Evolutionary conservation across 257 asterid genomes (phyloP).

Genomic region (Cynanchum wilfordii): DNA sequence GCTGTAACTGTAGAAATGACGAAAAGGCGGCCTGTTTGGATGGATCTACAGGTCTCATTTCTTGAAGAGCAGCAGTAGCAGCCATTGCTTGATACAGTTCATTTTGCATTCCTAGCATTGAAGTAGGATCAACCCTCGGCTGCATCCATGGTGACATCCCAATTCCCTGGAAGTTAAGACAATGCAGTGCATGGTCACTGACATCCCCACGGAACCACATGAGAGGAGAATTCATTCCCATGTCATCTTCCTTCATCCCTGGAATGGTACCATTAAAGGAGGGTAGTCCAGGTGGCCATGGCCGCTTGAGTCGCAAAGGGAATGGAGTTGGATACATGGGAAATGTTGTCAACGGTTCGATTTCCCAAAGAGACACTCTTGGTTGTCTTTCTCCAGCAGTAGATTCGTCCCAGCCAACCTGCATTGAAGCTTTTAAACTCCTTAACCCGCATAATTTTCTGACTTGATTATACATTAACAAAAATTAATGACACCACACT

Average conservation of each 20-base stretch:
- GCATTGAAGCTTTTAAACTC: not conserved
- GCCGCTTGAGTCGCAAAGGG: constrained; percentile 63
- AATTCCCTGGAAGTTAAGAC: constrained; percentile 55
- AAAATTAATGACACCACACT: not conserved
- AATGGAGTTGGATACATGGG: constrained; percentile 74
- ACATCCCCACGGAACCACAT: constrained; percentile 57
- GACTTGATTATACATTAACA: not conserved
- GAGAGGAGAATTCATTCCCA: constrained; percentile 54
- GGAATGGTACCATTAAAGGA: constrained; percentile 41
- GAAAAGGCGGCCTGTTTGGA: constrained; percentile 43
- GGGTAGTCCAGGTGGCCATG: constrained; percentile 70
- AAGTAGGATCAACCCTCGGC: constrained; percentile 35
- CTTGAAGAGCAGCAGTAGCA: constrained; percentile 53
- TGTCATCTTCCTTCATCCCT: constrained; percentile 58
- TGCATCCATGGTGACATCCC: constrained; percentile 68
- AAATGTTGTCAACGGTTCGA: constrained; percentile 74
- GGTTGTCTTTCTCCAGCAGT: constrained; percentile 80
- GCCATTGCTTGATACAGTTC: constrained; percentile 73
- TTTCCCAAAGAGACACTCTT: constrained; percentile 83
- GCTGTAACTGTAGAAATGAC: constrained; percentile 54
- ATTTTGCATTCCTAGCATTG: constrained; percentile 52
- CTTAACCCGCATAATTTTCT: not conserved
- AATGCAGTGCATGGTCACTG: constrained; percentile 41
- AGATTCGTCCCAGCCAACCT: constrained; percentile 94
- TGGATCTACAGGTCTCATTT: constrained; percentile 46